Percentiles rank a stretch among this genome's conserved stretches.
Evolutionary conservation across 306 rosid species (phyloP).

Genomic region (Mimosa bimucronata): DNA sequence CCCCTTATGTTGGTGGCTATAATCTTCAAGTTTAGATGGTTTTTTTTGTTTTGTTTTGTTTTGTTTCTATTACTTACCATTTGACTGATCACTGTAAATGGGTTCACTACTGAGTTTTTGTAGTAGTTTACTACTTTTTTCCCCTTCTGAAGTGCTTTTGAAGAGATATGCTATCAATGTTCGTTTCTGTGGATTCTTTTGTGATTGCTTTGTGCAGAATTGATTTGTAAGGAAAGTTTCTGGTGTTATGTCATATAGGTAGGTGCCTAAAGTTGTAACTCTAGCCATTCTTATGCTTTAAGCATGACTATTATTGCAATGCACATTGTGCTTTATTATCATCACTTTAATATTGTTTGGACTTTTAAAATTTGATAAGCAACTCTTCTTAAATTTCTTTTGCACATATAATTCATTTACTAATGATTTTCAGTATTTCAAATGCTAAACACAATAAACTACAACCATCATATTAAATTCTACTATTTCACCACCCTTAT

Average conservation of each 20-base stretch:
- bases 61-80: background rate
- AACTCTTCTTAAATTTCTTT: background rate
- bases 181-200: conserved; percentile 8
- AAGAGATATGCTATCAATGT: too few relatives aligned
- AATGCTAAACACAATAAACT: too few relatives aligned
- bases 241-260: background rate
- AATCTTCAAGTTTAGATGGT: conserved; percentile 4
- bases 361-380: background rate
- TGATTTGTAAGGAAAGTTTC: conserved; percentile 30
- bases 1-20: conserved; percentile 11
- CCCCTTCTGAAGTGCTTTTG: background rate
- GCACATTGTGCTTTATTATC: background rate
- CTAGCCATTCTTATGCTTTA: conserved; percentile 31
- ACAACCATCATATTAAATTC: too few relatives aligned
- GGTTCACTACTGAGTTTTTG: conserved; percentile 1
- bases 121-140: background rate
- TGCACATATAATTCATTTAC: background rate
- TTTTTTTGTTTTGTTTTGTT: too few relatives aligned
- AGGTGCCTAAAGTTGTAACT: conserved; percentile 7
- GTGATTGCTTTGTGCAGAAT: conserved; percentile 32
- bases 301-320: conserved; percentile 14
- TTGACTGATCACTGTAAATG: conserved; percentile 13
- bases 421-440: too few relatives aligned
- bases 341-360: background rate
- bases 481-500: too few relatives aligned